Evolutionary conservation across 2,329 filamentous ascomycete genomes (phyloP).

Genomic region (Cercospora sp.): DNA sequence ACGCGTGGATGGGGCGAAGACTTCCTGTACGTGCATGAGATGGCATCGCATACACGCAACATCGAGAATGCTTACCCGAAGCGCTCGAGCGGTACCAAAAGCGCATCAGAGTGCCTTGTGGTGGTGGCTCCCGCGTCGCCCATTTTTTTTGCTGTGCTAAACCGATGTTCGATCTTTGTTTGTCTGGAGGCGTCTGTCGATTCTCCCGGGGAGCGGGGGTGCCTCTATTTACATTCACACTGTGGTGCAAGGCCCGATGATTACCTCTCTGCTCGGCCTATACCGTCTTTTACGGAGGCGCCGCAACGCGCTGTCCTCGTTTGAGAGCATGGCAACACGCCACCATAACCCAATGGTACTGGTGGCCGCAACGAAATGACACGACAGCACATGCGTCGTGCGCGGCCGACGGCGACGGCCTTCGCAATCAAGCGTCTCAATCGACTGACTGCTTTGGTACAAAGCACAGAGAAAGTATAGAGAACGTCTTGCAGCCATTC

Average conservation of each 20-base stretch:
- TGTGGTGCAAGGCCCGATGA: not conserved
- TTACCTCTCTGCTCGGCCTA: not conserved
- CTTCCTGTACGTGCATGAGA: not conserved
- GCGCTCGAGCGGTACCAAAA: not conserved
- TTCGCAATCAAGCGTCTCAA: not conserved
- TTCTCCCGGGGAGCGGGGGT: not conserved
- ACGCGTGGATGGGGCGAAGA: conserved; percentile 1
- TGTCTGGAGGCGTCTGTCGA: not conserved
- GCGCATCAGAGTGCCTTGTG: not conserved
- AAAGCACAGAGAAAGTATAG: not conserved
- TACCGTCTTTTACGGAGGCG: not conserved
- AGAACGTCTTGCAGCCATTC: not conserved
- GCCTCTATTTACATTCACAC: not conserved
- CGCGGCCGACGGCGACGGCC: conserved; percentile 1
- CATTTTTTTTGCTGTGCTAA: not conserved
- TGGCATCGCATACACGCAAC: not conserved
- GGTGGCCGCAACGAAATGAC: not conserved
- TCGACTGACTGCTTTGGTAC: not conserved
- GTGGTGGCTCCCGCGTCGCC: not conserved
- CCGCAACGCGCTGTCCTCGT: not conserved
- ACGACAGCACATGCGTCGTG: not conserved
- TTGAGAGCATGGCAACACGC: not conserved
- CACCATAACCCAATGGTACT: not conserved
- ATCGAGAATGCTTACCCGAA: not conserved
- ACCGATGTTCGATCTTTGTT: not conserved